phyloP scores from a whole-genome alignment of 129 eudicot species.

The Solidago caesia region DNA sequence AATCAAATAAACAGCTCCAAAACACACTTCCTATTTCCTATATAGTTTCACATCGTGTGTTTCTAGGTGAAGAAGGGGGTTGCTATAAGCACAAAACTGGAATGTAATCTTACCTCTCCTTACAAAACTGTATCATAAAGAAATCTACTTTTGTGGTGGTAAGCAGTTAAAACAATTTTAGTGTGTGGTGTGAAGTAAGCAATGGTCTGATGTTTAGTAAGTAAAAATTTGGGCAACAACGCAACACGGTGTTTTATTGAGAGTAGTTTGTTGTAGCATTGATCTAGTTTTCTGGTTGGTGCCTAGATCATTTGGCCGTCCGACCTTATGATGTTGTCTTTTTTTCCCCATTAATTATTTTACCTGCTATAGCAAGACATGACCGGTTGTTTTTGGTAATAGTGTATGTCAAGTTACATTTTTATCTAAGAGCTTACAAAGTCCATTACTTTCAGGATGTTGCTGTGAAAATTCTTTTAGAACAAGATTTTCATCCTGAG shows the following conservation, averaged over 20 bases:
- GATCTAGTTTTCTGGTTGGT: no score
- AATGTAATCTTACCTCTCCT: no score
- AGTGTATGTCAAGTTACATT: constrained; percentile 7
- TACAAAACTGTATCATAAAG: not conserved
- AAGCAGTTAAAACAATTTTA: not conserved
- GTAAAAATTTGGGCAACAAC: not conserved
- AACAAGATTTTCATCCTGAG: constrained; percentile 79
- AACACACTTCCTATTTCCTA: not conserved
- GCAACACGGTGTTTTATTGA: not conserved
- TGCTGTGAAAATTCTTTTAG: constrained; percentile 89
- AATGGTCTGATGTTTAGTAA: not conserved
- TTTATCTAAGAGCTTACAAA: constrained; percentile 14
- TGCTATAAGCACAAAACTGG: no score
- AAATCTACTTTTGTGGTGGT: not conserved
- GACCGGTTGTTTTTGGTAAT: not conserved
- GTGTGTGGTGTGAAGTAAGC: constrained; percentile 1
- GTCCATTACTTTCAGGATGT: constrained; percentile 58
- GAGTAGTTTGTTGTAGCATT: not conserved
- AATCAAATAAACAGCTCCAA: no score
- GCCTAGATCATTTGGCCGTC: not conserved
- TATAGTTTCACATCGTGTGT: not conserved
- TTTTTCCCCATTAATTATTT: not conserved
- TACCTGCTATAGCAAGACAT: constrained; percentile 4
- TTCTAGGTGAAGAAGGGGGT: not conserved
- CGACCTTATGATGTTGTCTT: not conserved